These are phyloP conservation scores for Trypanosoma cruzi DNA, from an alignment of 208 protist genomes.

Conservation along the genomic window DNA sequence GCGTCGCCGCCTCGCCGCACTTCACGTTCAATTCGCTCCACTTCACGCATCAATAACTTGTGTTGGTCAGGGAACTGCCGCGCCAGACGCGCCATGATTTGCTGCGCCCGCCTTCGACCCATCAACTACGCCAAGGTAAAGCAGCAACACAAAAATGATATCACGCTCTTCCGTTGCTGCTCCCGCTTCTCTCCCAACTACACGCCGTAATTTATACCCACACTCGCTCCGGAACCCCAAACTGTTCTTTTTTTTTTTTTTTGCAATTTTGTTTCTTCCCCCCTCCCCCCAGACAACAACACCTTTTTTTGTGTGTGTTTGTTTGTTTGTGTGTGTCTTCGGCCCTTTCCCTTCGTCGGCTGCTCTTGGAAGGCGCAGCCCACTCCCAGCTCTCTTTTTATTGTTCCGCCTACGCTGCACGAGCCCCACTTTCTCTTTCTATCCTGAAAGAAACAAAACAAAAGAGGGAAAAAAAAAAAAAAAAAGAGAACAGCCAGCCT, in stretches of 20 bases:
- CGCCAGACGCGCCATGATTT: constrained; percentile 8
- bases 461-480: background rate
- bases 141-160: background rate
- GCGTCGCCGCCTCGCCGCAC: constrained; percentile 1
- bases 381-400: background rate
- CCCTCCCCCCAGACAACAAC: no score
- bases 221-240: no score
- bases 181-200: no score
- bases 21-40: constrained; percentile 21
- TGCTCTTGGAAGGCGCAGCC: no score
- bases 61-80: constrained; percentile 19
- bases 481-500: background rate
- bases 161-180: no score
- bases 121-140: background rate
- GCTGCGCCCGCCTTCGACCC: constrained; percentile 22
- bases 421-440: background rate
- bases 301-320: no score
- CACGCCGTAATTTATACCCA: no score
- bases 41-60: background rate
- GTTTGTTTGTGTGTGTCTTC: no score
- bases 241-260: no score
- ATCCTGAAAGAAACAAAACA: background rate
- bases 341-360: no score
- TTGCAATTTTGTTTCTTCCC: no score
- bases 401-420: background rate